phyloP scores from a whole-genome alignment of 2,329 filamentous ascomycete genomes.

The Alternaria solani region DNA sequence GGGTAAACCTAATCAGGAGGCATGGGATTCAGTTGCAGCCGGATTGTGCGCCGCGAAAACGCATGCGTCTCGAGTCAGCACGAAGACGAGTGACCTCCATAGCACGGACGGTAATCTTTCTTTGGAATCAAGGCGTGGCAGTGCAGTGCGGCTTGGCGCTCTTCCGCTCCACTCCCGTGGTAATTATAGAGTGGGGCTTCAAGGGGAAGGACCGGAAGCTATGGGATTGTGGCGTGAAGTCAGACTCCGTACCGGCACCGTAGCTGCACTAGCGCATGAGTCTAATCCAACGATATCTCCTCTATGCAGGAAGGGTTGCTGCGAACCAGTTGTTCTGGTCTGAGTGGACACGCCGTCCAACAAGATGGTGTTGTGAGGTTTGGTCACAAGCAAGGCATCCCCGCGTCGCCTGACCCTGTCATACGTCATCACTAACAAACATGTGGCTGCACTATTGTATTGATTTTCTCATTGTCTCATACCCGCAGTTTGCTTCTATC shows the following conservation, averaged over 20 bases:
- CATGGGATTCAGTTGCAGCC: not conserved
- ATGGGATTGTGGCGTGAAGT: not conserved
- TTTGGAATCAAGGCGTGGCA: not conserved
- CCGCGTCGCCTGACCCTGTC: conserved; percentile 12
- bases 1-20: not conserved
- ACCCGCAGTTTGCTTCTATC: not conserved
- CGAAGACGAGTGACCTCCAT: not conserved
- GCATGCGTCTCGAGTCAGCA: not conserved
- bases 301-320: not conserved
- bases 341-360: not conserved
- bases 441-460: not conserved
- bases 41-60: not conserved
- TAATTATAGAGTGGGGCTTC: not conserved
- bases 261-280: conserved; percentile 1
- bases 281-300: not conserved
- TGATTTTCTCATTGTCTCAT: not conserved
- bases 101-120: not conserved
- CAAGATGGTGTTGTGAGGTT: conserved; percentile 4
- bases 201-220: not conserved
- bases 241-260: not conserved
- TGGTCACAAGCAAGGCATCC: conserved; percentile 5
- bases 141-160: not conserved
- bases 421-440: conserved; percentile 1
- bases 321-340: not conserved
- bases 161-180: not conserved